phyloP scores from a whole-genome alignment of 2,329 filamentous ascomycete species.

The Hypoxylon sp. region DNA sequence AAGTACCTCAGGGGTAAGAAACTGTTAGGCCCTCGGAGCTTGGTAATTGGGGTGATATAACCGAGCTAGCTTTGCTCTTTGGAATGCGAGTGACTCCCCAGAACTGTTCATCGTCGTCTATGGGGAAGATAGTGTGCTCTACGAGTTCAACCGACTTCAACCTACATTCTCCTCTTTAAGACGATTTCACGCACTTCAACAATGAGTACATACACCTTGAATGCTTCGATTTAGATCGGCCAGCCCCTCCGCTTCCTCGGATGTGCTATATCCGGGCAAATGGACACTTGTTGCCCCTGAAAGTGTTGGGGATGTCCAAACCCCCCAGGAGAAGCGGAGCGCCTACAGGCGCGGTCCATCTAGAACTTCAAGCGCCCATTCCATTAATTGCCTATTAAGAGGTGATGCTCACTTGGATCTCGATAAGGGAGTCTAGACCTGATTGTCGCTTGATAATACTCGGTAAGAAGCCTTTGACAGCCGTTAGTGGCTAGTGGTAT shows the following conservation, averaged over 20 bases:
- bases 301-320: not conserved
- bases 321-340: not conserved
- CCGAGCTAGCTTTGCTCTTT: not conserved
- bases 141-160: not conserved
- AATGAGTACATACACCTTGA: not conserved
- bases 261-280: not conserved
- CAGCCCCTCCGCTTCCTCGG: not conserved
- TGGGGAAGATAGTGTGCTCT: not conserved
- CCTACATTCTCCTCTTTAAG: not conserved
- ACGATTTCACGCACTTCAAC: not conserved
- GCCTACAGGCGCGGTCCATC: not conserved
- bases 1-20: not conserved
- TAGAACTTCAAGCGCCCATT: not conserved
- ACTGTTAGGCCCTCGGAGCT: not conserved
- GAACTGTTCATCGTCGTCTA: not conserved
- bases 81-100: not conserved
- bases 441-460: not conserved
- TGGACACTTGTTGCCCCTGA: not conserved
- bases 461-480: not conserved
- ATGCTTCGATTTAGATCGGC: not conserved
- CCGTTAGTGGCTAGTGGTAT: not conserved
- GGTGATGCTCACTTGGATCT: not conserved
- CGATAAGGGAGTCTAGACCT: not conserved
- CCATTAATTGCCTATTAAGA: not conserved
- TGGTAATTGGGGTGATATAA: not conserved